Base-by-base conservation (phyloP, 2,329 filamentous ascomycete species). In the Xylariales sp. region DNA sequence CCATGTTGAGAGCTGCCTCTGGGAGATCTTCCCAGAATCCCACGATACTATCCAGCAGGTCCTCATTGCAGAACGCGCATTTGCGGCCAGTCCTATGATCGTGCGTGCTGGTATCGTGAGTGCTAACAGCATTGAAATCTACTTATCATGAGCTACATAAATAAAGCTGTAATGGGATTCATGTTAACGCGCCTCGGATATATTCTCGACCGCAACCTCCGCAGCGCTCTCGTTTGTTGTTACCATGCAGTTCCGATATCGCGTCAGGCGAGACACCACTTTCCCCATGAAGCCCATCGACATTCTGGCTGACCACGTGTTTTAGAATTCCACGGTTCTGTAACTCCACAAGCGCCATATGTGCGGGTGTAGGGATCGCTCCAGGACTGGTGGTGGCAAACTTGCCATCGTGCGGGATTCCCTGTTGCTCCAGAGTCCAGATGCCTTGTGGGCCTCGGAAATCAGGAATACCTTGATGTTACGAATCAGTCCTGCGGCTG, bases 31-130 rank as follows among this genome's bases (percentile, higher is more conserved):
- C 68, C 32, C 59, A 62, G 39, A 71, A 70, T 39, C 69, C 69
- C 48, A 70, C 57, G 49, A 70, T 69, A 18, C 49, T 70, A 39
- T 70, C 67, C 6, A 60, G 54, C 0, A 71, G 57, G 4, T 41
- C 40, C 0, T 63, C 66, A 3, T 49, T 53, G 33, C 68, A 72
- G 1, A 48, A 32, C 0, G 54, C 52, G 42, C 67, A 72, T 29
- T 65, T 68, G 5, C 67, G 61, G 0, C 66, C 66, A 1, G 67
- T 73, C 24, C 67, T 64, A 40, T 72, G 69, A 37, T 72, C 67
- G 20, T 57, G 58, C 4, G 65, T 59, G 0, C 61, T 56, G 16
- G 61, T 65, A 23, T 67, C 58, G 32, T 71, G 67, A 0, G 55
- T 61, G 1, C 66, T 61, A 3, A 67, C 65, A 2, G 67, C 66